Conservation (phyloP, 441 rosid genomes). For the Pelargonium exstipulatum region DNA sequence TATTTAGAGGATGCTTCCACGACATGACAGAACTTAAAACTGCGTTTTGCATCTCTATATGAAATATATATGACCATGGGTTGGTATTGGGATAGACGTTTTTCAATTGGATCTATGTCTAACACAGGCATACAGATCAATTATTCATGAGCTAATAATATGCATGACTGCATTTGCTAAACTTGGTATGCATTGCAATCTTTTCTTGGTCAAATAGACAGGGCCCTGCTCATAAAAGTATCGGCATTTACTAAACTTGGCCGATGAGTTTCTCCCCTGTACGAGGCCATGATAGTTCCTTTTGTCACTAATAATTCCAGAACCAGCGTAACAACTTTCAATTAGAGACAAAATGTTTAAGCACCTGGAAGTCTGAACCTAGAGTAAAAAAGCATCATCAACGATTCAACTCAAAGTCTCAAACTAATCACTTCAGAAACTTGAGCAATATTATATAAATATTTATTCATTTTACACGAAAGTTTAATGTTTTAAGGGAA, state of each 20-base stretch:
- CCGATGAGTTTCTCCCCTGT: no score
- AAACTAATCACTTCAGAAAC: neutral
- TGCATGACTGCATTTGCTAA: neutral
- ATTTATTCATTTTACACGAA: constrained; percentile 1
- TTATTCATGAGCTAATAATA: neutral
- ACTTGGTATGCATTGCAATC: no score
- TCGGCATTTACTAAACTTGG: no score
- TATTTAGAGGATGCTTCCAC: no score
- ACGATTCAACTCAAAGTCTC: neutral
- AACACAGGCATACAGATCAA: no score
- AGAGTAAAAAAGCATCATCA: no score
- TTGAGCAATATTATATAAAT: neutral
- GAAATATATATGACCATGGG: neutral
- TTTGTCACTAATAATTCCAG: neutral
- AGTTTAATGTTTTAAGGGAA: neutral
- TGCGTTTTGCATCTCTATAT: neutral
- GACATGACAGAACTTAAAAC: neutral
- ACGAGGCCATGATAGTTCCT: no score
- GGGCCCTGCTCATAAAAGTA: no score
- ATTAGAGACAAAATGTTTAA: neutral
- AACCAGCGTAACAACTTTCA: neutral
- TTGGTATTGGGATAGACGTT: neutral
- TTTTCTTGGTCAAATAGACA: no score
- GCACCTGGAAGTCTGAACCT: neutral
- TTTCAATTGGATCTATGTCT: no score